Base-by-base conservation (phyloP, 1,284 basidiomycete genomes). In the Fistulinella cinereoalba region DNA sequence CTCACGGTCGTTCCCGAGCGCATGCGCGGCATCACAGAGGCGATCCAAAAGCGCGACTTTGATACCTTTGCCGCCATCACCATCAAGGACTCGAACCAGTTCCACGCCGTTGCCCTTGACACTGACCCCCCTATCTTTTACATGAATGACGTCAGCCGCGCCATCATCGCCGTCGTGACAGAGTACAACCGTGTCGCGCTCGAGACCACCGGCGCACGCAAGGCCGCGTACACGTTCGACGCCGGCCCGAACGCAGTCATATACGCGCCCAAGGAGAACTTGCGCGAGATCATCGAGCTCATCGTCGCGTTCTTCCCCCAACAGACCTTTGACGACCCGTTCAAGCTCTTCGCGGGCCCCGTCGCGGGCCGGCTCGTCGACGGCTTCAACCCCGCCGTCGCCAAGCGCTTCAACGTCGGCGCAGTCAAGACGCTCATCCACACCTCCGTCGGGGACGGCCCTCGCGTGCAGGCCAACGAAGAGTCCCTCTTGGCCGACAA, bases 181-280 rank as follows among this genome's bases (percentile, higher is more conserved):
- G 97, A 98, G 71, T 85, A 95, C 73, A 99, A 99, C 73, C 81
- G 95, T n/a, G 75, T 90, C 29, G 78, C 83, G 3, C 66, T 85
- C 37, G 81, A 71, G 37, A 69, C 70, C 9, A 82, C 83, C 1
- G 75, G 80, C 2, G 78, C 81, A 50, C 73, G 83, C 64, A 83
- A 91, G 61, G 95, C 91, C 0, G 96, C 95, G 29, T 99, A 99
- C 74, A 99, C 97, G 6, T 99, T 91, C 66, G 97, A 99, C 61
- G 97, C 96, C 0, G 96, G 96, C 31, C 97, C 97, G 27, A 99
- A 99, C 71, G 96, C 96, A 1, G 97, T 99, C 58, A 93, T 99
- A 60, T 99, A 99, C 70, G 81, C 93, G 0, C 80, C 82, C 18
- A 78, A 88, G 64, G 76, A 81, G 57, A 82, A 94, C 70, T 75